Evolutionary conservation across 768 basidiomycete species (phyloP), one percentile per base, ranked within the genome.

Genomic region (Serendipita indica): DNA sequence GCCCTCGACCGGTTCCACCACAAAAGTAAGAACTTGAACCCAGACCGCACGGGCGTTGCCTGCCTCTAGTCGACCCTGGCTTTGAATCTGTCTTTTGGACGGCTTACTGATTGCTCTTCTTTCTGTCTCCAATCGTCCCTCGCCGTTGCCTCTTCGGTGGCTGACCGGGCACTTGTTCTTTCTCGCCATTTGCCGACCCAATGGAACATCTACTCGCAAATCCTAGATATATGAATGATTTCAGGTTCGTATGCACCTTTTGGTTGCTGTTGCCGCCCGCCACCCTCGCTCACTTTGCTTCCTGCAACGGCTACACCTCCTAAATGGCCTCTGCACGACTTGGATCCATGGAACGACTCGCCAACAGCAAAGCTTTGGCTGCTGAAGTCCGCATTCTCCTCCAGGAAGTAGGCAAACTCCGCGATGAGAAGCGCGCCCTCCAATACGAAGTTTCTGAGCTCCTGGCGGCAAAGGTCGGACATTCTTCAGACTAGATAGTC

Each of bases 301-400:
- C 22, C 49, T 33, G 22, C 22, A 25, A 43, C 27, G 41, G 41
- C 41, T 43, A 43, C 41, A n/a, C n/a, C n/a, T n/a, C n/a, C n/a
- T n/a, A n/a, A n/a, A n/a, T n/a, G n/a, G n/a, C n/a, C n/a, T n/a
- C n/a, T n/a, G n/a, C n/a, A n/a, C 41, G 41, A n/a, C 27, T 43
- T 43, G 41, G 41, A 37, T 43, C 41, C 22, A 54, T 54, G 49
- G 49, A 54, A 28, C 49, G 49, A 25, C 30, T 54, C 22, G 32
- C 32, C n/a, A 28, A 28, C 32, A 79, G 78, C 68, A 81, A 81
- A 63, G 80, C 80, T 1, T 75, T 81, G 35, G 79, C 80, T 6
- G 68, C 73, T 58, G 79, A 81, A 66, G 79, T 81, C n/a, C 77
- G 79, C 33, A 79, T 81, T 58, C 73, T 81, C 14, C 74, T 81